These are phyloP conservation scores for Lophiostoma macrostomum DNA, from an alignment of 495 filamentous ascomycete genomes.

Conservation along the genomic window DNA sequence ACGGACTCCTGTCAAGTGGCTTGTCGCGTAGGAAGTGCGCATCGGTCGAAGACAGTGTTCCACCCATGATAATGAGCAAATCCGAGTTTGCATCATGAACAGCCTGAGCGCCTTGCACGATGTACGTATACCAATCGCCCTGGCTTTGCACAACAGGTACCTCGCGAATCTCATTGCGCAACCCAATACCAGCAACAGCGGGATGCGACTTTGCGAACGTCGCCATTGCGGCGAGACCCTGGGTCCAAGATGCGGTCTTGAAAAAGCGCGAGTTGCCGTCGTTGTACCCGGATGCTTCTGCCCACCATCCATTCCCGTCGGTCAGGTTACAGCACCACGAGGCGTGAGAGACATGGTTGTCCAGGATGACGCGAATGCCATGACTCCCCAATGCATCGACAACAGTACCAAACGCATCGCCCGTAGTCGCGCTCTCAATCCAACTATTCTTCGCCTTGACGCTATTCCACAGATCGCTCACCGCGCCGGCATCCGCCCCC, in stretches of 20 bases:
- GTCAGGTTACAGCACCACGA: conserved; percentile 51
- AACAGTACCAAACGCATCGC: conserved; percentile 43
- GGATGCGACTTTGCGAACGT: conserved; percentile 41
- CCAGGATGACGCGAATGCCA: conserved; percentile 48
- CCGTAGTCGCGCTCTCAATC: conserved; percentile 37
- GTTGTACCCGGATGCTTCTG: conserved; percentile 46
- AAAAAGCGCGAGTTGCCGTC: conserved; percentile 42
- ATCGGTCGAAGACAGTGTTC: conserved; percentile 46
- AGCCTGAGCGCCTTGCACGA: conserved; percentile 42
- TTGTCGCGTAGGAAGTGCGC: conserved; percentile 43
- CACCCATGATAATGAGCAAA: conserved; percentile 48
- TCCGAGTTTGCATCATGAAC: conserved; percentile 47
- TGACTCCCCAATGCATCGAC: conserved; percentile 44
- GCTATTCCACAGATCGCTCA: conserved; percentile 38
- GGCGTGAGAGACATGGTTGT: conserved; percentile 52
- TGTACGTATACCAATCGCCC: conserved; percentile 49
- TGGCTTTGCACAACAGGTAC: conserved; percentile 42
- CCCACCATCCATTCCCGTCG: conserved; percentile 57
- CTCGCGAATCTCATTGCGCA: conserved; percentile 50
- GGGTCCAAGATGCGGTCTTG: conserved; percentile 46
- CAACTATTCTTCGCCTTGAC: conserved; percentile 47
- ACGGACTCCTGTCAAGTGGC: conserved; percentile 44
- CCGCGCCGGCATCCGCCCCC: conserved; percentile 35
- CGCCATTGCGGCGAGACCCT: conserved; percentile 38
- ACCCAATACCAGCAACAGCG: conserved; percentile 47